phyloP scores from a whole-genome alignment of 31 red algal genomes.

The Endocladia muricata region DNA sequence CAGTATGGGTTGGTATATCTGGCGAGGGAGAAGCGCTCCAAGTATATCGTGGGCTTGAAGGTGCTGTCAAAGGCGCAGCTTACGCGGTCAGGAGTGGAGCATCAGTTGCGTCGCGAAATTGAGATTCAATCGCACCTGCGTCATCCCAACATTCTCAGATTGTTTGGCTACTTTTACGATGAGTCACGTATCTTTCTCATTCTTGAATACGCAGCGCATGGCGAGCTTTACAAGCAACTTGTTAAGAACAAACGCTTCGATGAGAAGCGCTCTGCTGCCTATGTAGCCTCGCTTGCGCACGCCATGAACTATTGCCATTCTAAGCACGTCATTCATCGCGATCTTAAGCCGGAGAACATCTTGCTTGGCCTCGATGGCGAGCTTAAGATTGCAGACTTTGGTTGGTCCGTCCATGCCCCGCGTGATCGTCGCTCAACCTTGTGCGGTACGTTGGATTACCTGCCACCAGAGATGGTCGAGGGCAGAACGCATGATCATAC shows the following conservation, averaged over 20 bases:
- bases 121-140: constrained; percentile 95
- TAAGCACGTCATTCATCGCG: constrained; percentile 93
- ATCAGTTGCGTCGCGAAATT: constrained; percentile 93
- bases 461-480: constrained; percentile 94
- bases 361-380: constrained; percentile 78
- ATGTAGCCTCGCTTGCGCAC: constrained; percentile 81
- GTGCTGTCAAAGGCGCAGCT: constrained; percentile 90
- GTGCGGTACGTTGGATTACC: constrained; percentile 97
- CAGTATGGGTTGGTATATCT: constrained; percentile 97
- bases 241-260: constrained; percentile 36
- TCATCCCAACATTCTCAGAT: constrained; percentile 91
- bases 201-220: constrained; percentile 93
- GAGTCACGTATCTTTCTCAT: constrained; percentile 89
- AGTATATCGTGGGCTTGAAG: constrained; percentile 94
- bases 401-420: constrained; percentile 90
- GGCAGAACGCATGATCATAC: constrained; percentile 70
- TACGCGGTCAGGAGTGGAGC: constrained; percentile 63
- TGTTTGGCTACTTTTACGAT: constrained; percentile 97
- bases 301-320: constrained; percentile 89
- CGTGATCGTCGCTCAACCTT: constrained; percentile 66
- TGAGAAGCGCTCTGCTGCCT: constrained; percentile 66
- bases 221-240: constrained; percentile 91
- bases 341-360: constrained; percentile 98
- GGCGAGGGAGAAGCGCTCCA: constrained; percentile 82
- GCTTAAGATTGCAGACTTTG: constrained; percentile 98